These are phyloP conservation scores for Persicaria maculosa DNA, from an alignment of 148 eudicot species.

Conservation along the genomic window DNA sequence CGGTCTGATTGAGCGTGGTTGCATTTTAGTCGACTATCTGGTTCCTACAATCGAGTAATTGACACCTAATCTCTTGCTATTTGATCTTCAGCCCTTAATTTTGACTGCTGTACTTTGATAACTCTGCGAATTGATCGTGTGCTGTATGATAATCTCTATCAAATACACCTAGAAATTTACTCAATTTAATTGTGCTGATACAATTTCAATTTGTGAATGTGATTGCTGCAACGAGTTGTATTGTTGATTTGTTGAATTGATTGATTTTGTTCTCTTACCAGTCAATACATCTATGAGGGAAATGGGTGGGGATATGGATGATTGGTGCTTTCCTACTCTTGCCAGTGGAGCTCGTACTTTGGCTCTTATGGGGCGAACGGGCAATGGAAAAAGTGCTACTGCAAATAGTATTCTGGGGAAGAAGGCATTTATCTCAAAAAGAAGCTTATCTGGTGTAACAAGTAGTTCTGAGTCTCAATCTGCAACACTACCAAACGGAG, in stretches of 20 bases:
- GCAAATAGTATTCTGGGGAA: slow-evolving; percentile 63
- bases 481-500: slow-evolving; percentile 48
- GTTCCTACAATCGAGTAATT: too few species aligned
- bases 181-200: too few species aligned
- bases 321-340: slow-evolving; percentile 53
- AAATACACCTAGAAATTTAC: too few species aligned
- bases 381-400: slow-evolving; percentile 83
- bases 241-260: not conserved
- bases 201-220: too few species aligned
- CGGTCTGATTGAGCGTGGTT: too few species aligned
- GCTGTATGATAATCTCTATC: too few species aligned
- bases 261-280: not conserved
- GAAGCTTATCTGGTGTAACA: slow-evolving; percentile 57
- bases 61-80: too few species aligned
- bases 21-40: too few species aligned
- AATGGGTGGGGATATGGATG: slow-evolving; percentile 73
- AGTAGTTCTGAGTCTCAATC: slow-evolving; percentile 62
- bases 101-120: too few species aligned
- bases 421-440: slow-evolving; percentile 48
- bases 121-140: too few species aligned
- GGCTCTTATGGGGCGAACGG: slow-evolving; percentile 69
- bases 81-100: too few species aligned
- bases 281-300: not conserved
- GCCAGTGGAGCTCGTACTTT: slow-evolving; percentile 38
- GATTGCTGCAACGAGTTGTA: too few species aligned